Conservation (phyloP, 768 basidiomycete genomes). For the Tricholoma sp. region DNA sequence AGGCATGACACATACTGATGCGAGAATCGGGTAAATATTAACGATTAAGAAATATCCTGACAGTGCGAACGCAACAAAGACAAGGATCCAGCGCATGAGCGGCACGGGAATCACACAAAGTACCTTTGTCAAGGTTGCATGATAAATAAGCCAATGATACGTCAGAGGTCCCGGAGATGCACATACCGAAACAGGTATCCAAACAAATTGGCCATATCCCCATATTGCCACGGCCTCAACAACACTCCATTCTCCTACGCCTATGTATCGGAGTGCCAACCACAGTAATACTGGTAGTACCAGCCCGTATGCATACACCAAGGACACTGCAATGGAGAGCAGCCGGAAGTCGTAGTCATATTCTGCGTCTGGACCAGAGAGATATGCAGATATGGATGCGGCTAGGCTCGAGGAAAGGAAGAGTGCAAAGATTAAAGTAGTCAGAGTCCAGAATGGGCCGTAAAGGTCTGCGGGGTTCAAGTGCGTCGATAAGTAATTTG, state of each 20-base stretch:
- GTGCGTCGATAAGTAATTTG: slow-evolving; percentile 58
- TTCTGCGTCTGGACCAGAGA: slow-evolving; percentile 51
- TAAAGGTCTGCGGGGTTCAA: slow-evolving; percentile 72
- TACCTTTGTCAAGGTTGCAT: slow-evolving; percentile 37
- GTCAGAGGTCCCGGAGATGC: background rate
- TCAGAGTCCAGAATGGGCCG: slow-evolving; percentile 97
- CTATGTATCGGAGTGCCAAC: slow-evolving; percentile 79
- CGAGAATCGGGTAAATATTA: slow-evolving; percentile 88
- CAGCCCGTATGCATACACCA: slow-evolving; percentile 87
- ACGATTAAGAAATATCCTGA: slow-evolving; percentile 85
- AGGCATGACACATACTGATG: slow-evolving; percentile 50
- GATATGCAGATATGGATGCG: slow-evolving; percentile 82
- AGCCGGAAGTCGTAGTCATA: slow-evolving; percentile 86
- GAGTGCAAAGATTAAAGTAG: slow-evolving; percentile 88
- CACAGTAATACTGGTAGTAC: slow-evolving; percentile 80
- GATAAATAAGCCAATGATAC: background rate
- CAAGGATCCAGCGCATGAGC: slow-evolving; percentile 77
- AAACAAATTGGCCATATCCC: slow-evolving; percentile 80
- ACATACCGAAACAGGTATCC: slow-evolving; percentile 80
- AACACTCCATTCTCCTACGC: slow-evolving; percentile 86
- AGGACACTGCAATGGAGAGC: slow-evolving; percentile 72
- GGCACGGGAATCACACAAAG: slow-evolving; percentile 84
- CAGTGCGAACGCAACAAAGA: slow-evolving; percentile 63
- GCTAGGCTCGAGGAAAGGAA: slow-evolving; percentile 93
- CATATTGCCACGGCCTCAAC: slow-evolving; percentile 78